A percentile compares a stretch with the other conserved stretches of the same genome.
Conservation (phyloP, 371 early-diverging fungal species). For the Amoeboaphelidium protococcarum region DNA sequence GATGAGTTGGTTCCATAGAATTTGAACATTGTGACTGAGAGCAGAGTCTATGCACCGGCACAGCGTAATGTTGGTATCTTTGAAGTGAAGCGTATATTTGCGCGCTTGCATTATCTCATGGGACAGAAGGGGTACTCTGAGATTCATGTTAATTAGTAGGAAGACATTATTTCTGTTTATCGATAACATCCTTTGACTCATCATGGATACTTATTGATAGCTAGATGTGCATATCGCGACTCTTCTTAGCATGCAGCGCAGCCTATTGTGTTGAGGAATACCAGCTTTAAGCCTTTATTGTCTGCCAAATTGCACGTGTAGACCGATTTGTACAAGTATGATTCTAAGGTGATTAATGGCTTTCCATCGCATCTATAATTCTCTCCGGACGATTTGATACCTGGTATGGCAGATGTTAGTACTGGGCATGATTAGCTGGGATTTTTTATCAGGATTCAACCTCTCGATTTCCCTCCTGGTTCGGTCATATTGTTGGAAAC, state of each 20-base stretch:
- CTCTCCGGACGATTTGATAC: neutral
- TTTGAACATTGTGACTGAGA: slow-evolving; percentile 64
- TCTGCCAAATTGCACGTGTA: neutral
- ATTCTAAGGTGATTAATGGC: neutral
- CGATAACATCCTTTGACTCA: slow-evolving; percentile 68
- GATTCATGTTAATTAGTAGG: slow-evolving; percentile 79
- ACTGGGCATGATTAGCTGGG: neutral
- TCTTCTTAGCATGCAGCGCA: neutral
- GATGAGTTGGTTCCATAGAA: slow-evolving; percentile 68
- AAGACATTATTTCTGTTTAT: slow-evolving; percentile 64
- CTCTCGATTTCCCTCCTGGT: slow-evolving; percentile 5
- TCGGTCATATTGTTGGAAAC: neutral
- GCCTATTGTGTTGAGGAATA: neutral
- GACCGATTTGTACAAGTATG: neutral
- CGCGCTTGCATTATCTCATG: slow-evolving; percentile 46
- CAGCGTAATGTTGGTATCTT: slow-evolving; percentile 20
- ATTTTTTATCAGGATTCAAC: neutral
- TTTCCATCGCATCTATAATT: neutral
- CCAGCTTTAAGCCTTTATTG: neutral
- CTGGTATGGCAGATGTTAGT: neutral
- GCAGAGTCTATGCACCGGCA: slow-evolving; percentile 30
- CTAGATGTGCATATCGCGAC: slow-evolving; percentile 47
- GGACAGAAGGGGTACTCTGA: slow-evolving; percentile 55
- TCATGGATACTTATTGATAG: slow-evolving; percentile 65
- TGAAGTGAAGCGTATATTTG: slow-evolving; percentile 36